Base-by-base conservation (phyloP, 768 basidiomycete genomes). In the Naematelia aurantialba region DNA sequence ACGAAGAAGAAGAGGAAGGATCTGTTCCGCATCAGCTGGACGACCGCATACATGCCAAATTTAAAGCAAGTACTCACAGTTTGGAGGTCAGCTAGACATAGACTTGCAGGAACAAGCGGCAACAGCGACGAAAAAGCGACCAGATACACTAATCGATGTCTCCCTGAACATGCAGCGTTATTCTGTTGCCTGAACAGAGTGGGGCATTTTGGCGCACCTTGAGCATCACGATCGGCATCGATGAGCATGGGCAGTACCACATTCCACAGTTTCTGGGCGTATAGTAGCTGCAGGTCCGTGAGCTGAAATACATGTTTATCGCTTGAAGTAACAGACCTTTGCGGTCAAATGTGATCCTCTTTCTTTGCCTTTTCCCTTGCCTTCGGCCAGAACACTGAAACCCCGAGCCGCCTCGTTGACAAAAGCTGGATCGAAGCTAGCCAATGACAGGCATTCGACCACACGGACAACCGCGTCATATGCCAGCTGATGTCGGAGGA, bases 1-100 rank as follows among this genome's bases (percentile, higher is more conserved):
- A 14, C 88, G 88, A 45, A 99, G 79, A 3, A 99, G 81, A 13
- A 97, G 81, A 0, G 96, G 92, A 65, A 97, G 83, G 12, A 98
- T 83, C 93, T 98, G 67, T 2, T 4, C 19, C 17, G 29, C 31
- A 50, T 59, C 51, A n/a, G n/a, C n/a, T n/a, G n/a, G n/a, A n/a
- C n/a, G n/a, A n/a, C n/a, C n/a, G n/a, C n/a, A n/a, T 29, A 8
- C 47, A 34, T 52, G 44, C 8, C 13, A 24, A 8, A 5, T 24
- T 39, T 4, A 5, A 24, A 29, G 11, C 17, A 21, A 19, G 27
- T 19, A 50, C 42, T 8, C 13, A 54, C 13, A 24, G 22, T 27
- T 25, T 27, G n/a, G 75, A 98, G 82, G 64, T 89, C 83, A 22
- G 85, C 80, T 4, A 81, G 78, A 67, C 90, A 91, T 13, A 88